A percentile compares a stretch with the other conserved stretches of the same genome.
Evolutionary conservation across 257 asterid species (phyloP).

Genomic region (Apocynum venetum): DNA sequence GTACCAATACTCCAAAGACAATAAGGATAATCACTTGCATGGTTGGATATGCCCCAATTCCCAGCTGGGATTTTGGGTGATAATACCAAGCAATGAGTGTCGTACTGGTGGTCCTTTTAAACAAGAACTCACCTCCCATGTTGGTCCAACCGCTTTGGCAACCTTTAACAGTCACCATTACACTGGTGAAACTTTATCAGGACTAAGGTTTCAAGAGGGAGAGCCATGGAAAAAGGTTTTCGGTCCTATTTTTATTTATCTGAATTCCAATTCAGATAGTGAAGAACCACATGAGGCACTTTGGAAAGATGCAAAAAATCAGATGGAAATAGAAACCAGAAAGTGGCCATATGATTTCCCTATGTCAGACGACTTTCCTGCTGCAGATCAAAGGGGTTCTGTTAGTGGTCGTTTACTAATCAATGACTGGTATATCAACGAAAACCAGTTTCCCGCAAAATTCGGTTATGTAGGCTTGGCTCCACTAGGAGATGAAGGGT

Average conservation of each 20-base stretch:
- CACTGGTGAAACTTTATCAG: conserved; percentile 47
- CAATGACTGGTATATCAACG: conserved; percentile 37
- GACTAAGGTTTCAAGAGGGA: conserved; percentile 44
- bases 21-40: conserved; percentile 26
- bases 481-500: conserved; percentile 27
- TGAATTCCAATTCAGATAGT: conserved; percentile 41
- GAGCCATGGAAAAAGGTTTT: conserved; percentile 81
- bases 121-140: conserved; percentile 41
- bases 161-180: conserved; percentile 61
- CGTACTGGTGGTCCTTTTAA: conserved; percentile 29
- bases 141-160: conserved; percentile 31
- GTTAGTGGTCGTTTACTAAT: conserved; percentile 56
- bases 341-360: conserved; percentile 90
- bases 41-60: conserved; percentile 29
- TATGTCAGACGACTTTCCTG: conserved; percentile 42
- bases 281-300: conserved; percentile 7
- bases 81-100: conserved; percentile 33
- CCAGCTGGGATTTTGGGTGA: conserved; percentile 33
- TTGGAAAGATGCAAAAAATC: conserved; percentile 72
- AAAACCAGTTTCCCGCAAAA: neutral
- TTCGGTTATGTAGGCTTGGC: conserved; percentile 32
- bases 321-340: conserved; percentile 36
- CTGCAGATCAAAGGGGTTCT: conserved; percentile 44
- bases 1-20: conserved; percentile 26
- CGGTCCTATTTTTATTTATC: conserved; percentile 73